Conservation (phyloP, 2,329 filamentous ascomycete genomes). For the Alternaria tenuissima region DNA sequence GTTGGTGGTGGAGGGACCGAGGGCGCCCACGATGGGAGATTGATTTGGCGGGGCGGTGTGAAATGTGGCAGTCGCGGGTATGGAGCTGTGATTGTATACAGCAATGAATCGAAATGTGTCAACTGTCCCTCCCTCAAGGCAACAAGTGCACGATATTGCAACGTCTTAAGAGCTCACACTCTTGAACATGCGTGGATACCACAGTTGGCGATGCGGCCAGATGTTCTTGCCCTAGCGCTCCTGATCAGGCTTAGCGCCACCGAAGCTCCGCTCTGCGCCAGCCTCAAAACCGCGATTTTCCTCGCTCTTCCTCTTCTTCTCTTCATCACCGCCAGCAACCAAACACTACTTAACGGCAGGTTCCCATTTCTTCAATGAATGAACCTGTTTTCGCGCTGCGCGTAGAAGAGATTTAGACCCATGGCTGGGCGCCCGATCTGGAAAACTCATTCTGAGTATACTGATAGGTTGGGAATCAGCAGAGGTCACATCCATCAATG, state of each 20-base stretch:
- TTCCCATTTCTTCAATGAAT: conserved; percentile 56
- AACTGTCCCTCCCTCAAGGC: conserved; percentile 19
- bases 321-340: conserved; percentile 62
- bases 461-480: conserved; percentile 76
- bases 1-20: conserved; percentile 39
- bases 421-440: conserved; percentile 76
- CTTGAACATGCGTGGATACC: conserved; percentile 16
- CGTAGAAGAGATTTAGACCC: conserved; percentile 68
- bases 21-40: conserved; percentile 41
- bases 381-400: conserved; percentile 73
- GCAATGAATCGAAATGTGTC: conserved; percentile 13
- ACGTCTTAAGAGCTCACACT: conserved; percentile 37
- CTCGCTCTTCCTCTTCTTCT: conserved; percentile 53
- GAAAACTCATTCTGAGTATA: conserved; percentile 69
- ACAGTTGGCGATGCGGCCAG: conserved; percentile 21
- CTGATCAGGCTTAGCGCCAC: conserved; percentile 31
- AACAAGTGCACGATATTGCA: conserved; percentile 21
- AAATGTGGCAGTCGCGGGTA: conserved; percentile 16
- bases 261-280: conserved; percentile 21
- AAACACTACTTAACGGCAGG: conserved; percentile 68
- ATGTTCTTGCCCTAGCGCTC: conserved; percentile 24
- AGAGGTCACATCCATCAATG: conserved; percentile 65
- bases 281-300: conserved; percentile 44
- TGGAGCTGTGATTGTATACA: conserved; percentile 9
- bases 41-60: conserved; percentile 36